phyloP scores from a whole-genome alignment of 768 basidiomycete species.

The Suillus bovinus region DNA sequence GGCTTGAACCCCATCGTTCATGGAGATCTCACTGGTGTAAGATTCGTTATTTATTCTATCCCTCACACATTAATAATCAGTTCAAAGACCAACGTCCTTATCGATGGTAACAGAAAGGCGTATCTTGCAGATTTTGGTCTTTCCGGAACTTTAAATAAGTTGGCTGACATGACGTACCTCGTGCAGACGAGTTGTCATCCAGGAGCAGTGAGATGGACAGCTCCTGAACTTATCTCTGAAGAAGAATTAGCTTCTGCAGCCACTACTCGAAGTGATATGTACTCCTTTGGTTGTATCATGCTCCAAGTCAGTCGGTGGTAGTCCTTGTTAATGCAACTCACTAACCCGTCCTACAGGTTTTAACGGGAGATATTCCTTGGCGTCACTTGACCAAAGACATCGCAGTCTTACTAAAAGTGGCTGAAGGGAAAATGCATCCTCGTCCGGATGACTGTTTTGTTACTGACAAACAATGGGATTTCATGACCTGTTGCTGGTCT shows the following conservation, averaged over 20 bases:
- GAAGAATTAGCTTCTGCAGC: neutral
- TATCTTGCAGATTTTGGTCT: conserved; percentile 47
- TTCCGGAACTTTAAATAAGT: conserved; percentile 37
- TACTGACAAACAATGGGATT: neutral
- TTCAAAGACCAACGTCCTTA: conserved; percentile 24
- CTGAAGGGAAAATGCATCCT: neutral
- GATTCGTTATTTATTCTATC: neutral
- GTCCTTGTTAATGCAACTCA: neutral
- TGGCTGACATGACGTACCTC: conserved; percentile 22
- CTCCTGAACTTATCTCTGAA: conserved; percentile 34
- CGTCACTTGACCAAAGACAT: neutral
- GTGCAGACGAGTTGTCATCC: conserved; percentile 9
- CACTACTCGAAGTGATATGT: conserved; percentile 37
- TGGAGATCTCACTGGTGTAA: conserved; percentile 13
- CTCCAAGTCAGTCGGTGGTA: conserved; percentile 15
- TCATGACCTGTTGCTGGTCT: neutral
- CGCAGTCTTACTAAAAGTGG: too few relatives aligned
- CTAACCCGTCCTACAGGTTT: neutral
- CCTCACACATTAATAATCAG: neutral
- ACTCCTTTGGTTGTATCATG: conserved; percentile 42
- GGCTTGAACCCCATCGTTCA: neutral
- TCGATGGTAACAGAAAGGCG: conserved; percentile 38
- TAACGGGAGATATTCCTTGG: neutral
- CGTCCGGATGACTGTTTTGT: neutral
- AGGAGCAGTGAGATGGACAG: conserved; percentile 43